phyloP scores from a whole-genome alignment of 169 alveolate genomes.

The Ichthyophthirius multifiliis region DNA sequence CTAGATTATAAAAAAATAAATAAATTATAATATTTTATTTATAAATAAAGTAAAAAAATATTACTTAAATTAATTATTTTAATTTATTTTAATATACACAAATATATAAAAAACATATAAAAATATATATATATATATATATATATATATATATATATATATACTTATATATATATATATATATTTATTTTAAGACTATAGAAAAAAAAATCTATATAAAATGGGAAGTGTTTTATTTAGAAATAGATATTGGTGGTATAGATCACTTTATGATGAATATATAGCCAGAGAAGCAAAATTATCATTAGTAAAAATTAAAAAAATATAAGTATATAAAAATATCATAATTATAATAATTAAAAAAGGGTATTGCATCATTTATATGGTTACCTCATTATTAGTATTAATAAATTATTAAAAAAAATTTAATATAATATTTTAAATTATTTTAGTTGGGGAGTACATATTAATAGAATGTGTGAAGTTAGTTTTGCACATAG shows the following conservation, averaged over 20 bases:
- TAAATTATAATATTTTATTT: too few species aligned
- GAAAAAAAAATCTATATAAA: background rate
- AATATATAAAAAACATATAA: too few species aligned
- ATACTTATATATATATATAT: too few species aligned
- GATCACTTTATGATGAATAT: conserved; percentile 46
- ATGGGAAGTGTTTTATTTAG: conserved; percentile 37
- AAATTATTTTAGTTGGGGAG: conserved; percentile 33
- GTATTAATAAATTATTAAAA: conserved; percentile 4
- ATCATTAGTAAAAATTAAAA: conserved; percentile 11
- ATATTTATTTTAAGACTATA: background rate
- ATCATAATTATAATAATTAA: background rate
- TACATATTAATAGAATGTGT: conserved; percentile 41
- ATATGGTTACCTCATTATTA: conserved; percentile 42
- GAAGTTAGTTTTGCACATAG: conserved; percentile 39
- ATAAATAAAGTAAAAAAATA: too few species aligned
- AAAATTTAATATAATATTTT: too few species aligned
- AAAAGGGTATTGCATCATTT: conserved; percentile 16
- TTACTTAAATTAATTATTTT: too few species aligned
- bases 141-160: too few species aligned
- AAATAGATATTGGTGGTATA: conserved; percentile 49
- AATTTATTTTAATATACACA: too few species aligned
- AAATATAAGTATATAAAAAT: background rate
- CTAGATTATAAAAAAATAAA: too few species aligned
- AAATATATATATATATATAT: too few species aligned
- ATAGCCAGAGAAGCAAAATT: conserved; percentile 39